Percentiles rank a stretch among this genome's conserved stretches.
phyloP scores from a whole-genome alignment of 1,284 basidiomycete genomes.

The Ustilago trichophora region DNA sequence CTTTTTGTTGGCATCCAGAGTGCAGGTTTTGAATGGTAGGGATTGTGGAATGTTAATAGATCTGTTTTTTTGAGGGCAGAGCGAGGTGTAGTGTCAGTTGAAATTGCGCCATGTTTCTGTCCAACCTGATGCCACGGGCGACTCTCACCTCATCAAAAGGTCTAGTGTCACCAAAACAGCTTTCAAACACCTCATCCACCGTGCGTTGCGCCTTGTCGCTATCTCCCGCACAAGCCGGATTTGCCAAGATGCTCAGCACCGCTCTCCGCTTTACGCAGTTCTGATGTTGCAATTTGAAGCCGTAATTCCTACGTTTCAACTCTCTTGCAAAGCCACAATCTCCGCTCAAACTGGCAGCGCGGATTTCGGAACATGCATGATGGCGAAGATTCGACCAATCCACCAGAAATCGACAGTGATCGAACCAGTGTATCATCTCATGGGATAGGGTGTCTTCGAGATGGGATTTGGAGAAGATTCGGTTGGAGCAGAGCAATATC shows the following conservation, averaged over 20 bases:
- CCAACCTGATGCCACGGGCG: too few relatives aligned
- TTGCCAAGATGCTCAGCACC: slow-evolving; percentile 79
- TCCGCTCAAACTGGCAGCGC: slow-evolving; percentile 81
- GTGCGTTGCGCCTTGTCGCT: slow-evolving; percentile 80
- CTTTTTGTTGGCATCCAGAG: too few relatives aligned
- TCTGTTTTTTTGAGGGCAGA: too few relatives aligned
- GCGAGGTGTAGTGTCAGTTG: too few relatives aligned
- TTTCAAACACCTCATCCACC: slow-evolving; percentile 96
- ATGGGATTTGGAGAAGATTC: slow-evolving; percentile 77
- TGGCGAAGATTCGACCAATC: slow-evolving; percentile 89
- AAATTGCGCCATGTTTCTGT: too few relatives aligned
- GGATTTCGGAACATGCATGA: slow-evolving; percentile 95
- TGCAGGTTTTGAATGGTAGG: too few relatives aligned
- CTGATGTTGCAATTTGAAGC: slow-evolving; percentile 86
- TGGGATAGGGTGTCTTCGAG: slow-evolving; percentile 93
- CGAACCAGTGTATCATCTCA: slow-evolving; percentile 95
- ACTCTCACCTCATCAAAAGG: slow-evolving; percentile 95
- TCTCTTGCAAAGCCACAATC: slow-evolving; percentile 62
- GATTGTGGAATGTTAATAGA: too few relatives aligned
- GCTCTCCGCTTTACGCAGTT: slow-evolving; percentile 90
- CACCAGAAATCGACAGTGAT: slow-evolving; percentile 91
- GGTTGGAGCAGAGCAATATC: slow-evolving; percentile 61
- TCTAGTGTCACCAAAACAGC: slow-evolving; percentile 91
- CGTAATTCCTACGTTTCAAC: slow-evolving; percentile 67
- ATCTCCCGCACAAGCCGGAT: slow-evolving; percentile 79